Base-by-base conservation (phyloP, 495 filamentous ascomycete genomes). In the Xylaria flabelliformis region DNA sequence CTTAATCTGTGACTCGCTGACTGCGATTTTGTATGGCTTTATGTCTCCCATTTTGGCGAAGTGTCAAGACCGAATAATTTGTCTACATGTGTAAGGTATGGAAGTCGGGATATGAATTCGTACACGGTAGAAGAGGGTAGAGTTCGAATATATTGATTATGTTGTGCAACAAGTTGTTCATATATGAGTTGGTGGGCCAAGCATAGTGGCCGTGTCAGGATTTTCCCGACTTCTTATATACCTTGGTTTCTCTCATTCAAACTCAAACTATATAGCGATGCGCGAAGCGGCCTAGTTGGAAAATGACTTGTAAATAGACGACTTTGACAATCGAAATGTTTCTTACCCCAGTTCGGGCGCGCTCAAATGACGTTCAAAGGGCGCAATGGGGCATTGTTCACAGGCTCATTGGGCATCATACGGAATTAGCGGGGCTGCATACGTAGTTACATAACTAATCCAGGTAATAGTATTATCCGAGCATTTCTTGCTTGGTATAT, bases 1-100 rank as follows among this genome's bases (percentile, higher is more conserved):
- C 32, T 80, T 59, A 8, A 83, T 46, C 17, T 69, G 72, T 7
- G 73, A 66, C 13, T 78, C 76, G 63, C 75, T 72, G 41, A 83
- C 67, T 7, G 73, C 65, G 59, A 82, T 82, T 13, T 67, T 78
- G 69, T 80, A 83, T 5, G 81, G 80, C 5, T 71, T 74, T 59
- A 82, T 79, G 64, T 80, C 72, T 53, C 70, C 67, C 78, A 82
- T 82, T 36, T 4, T 58, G 36, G 29, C 19, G 32, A 32, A 12
- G 5, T 36, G 15, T 39, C 34, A 21, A 61, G 6, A 4, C 7
- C 0, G 17, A n/a, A 29, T 61, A 3, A 29, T 19, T 21, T n/a
- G 3, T n/a, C 9, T 39, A 21, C 17, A 12, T 4, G 10, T 10
- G 58, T 39, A 34, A 29, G 7, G 32, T 61, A 21, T 10, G 29